phyloP scores from a whole-genome alignment of 2,329 filamentous ascomycete species.

The Aspergillus brasiliensis region DNA sequence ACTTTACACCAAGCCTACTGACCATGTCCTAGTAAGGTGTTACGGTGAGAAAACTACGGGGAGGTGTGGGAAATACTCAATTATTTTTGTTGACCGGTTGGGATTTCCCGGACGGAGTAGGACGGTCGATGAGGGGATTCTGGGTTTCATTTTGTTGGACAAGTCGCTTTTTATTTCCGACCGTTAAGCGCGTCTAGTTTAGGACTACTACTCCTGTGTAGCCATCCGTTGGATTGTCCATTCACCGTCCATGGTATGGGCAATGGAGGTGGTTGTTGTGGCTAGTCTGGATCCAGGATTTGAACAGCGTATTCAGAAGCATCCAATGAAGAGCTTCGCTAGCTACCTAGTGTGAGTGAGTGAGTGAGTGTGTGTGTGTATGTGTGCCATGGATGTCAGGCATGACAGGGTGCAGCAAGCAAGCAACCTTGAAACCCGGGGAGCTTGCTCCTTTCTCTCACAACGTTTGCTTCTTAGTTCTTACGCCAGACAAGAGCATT shows the following conservation, averaged over 20 bases:
- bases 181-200: slow-evolving; percentile 2
- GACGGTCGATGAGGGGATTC: neutral
- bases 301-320: neutral
- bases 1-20: no score
- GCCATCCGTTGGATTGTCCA: neutral
- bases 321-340: neutral
- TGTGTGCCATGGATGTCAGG: neutral
- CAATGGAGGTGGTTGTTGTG: no score
- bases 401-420: neutral
- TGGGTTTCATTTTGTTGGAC: neutral
- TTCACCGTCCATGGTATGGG: neutral
- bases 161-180: slow-evolving; percentile 1
- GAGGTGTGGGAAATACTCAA: no score
- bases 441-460: no score
- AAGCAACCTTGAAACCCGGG: neutral
- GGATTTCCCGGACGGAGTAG: neutral
- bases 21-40: neutral
- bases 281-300: neutral
- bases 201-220: no score
- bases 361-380: neutral
- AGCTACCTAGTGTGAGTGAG: neutral
- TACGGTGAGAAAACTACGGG: neutral
- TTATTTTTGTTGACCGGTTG: neutral
- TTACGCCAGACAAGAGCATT: no score
- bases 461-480: no score